Base-by-base conservation (phyloP, 2,329 filamentous ascomycete species). In the Knufia petricola region DNA sequence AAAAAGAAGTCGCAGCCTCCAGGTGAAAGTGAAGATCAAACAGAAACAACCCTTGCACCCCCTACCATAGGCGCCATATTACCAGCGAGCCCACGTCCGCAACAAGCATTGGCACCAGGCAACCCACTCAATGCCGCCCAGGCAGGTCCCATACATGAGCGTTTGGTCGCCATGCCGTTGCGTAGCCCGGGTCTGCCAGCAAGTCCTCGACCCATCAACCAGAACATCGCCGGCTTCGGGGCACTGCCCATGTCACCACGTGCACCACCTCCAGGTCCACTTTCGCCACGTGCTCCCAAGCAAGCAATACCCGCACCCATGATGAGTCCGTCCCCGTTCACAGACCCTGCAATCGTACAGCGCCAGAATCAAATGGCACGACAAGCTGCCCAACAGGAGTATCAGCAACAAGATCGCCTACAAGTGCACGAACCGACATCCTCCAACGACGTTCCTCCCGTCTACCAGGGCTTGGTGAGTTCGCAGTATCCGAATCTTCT, bases 401-500 rank as follows among this genome's bases (percentile, higher is more conserved):
- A 31, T n/a, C 46, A 41, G 28, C 37, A 23, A 34, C 46, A 46
- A 39, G 53, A 54, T 42, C 52, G 50, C 21, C 31, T 49, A 39
- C 51, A 49, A 24, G 41, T 50, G 13, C 48, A 54, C 24, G 51
- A 57, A 9, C 52, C 53, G 15, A 43, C 51, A 15, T 10, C 28
- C 13, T 40, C 48, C 3, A 46, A 46, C 30, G 56, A 58, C 8
- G 32, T 46, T 12, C 56, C 55, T 34, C 15, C 52, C 13, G 79
- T 95, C 19, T 94, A 81, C 63, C 83, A 75, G 58, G 87, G 87
- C 1, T 75, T 95, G 19, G 75, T 87, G 3, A 87, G 84, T 0
- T 87, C 95, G 0, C 85, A 94, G 55, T 90, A 88, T 62, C 88
- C 90, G 1, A 85, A 87, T 53, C 74, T 96, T 6, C 69, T 96